phyloP scores from a whole-genome alignment of 148 eudicot genomes.

The Beta vulgaris region DNA sequence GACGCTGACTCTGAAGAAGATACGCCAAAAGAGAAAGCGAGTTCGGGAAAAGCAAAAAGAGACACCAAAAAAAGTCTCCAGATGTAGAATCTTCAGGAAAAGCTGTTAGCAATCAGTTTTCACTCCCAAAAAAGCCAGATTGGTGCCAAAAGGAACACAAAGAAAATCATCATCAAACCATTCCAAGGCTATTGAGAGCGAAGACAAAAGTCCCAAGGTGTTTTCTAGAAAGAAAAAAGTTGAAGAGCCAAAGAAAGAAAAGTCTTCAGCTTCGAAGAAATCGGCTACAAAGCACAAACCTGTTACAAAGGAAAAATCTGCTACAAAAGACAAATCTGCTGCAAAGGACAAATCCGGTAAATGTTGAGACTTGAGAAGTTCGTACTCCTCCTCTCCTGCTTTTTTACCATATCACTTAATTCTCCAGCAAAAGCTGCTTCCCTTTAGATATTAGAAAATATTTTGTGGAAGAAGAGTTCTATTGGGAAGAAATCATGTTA shows the following conservation, averaged over 20 bases:
- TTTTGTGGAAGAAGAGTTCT: background rate
- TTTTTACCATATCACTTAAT: background rate
- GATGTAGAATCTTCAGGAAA: conserved; percentile 49
- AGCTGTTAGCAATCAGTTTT: conserved; percentile 40
- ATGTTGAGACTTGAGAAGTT: background rate
- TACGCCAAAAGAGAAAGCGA: conserved; percentile 33
- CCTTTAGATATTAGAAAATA: too few species aligned
- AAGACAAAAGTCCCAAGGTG: conserved; percentile 56
- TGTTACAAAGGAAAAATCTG: too few species aligned
- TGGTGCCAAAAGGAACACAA: conserved; percentile 45
- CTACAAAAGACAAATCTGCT: too few species aligned
- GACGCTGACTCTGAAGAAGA: conserved; percentile 59
- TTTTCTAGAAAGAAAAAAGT: conserved; percentile 73
- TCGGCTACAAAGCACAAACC: conserved; percentile 52
- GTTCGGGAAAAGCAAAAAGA: conserved; percentile 34
- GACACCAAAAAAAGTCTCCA: conserved; percentile 43
- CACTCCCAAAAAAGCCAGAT: conserved; percentile 45
- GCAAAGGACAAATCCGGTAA: too few species aligned
- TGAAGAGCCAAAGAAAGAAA: conserved; percentile 53
- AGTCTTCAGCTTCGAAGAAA: conserved; percentile 59
- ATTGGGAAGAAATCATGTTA: background rate
- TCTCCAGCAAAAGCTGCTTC: background rate
- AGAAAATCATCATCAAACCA: conserved; percentile 48
- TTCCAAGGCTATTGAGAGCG: conserved; percentile 39
- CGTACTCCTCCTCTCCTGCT: too few species aligned